Conservation (phyloP, 371 early-diverging fungal species). For the Syncephalastrum monosporum region DNA sequence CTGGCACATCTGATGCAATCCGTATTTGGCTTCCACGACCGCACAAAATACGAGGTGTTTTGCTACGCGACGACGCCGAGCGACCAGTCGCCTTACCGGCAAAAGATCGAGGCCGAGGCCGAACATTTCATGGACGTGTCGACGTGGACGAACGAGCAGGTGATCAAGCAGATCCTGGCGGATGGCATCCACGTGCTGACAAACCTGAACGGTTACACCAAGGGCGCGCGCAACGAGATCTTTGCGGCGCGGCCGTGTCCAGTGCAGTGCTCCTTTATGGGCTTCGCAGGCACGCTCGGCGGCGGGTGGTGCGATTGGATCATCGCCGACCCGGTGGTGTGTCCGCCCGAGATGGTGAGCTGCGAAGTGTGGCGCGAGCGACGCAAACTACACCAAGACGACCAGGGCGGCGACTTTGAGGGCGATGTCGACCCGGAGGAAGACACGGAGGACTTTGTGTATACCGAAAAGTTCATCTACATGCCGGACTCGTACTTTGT, state of each 20-base stretch:
- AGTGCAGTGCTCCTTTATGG: conserved; percentile 90
- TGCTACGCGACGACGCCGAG: conserved; percentile 85
- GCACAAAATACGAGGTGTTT: conserved; percentile 61
- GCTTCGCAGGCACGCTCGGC: conserved; percentile 90
- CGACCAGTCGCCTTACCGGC: conserved; percentile 79
- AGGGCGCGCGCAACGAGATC: conserved; percentile 90
- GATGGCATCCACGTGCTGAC: conserved; percentile 88
- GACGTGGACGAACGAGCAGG: conserved; percentile 72
- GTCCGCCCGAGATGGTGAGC: conserved; percentile 81
- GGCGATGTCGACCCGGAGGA: conserved; percentile 81
- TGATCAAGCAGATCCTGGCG: conserved; percentile 68
- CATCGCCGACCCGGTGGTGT: conserved; percentile 85
- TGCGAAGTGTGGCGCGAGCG: conserved; percentile 64
- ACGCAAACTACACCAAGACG: conserved; percentile 6
- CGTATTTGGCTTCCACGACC: conserved; percentile 90
- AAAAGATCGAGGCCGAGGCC: conserved; percentile 77
- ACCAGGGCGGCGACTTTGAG: conserved; percentile 48
- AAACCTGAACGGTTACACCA: conserved; percentile 93
- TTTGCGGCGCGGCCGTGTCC: conserved; percentile 92
- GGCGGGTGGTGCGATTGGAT: conserved; percentile 93
- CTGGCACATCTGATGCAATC: conserved; percentile 92
- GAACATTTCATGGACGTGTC: conserved; percentile 81
- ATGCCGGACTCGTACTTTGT: conserved; percentile 93
- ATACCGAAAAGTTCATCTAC: conserved; percentile 88
- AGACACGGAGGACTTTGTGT: conserved; percentile 66